Conservation (phyloP, 768 basidiomycete genomes). For the Floccularia luteovirens region DNA sequence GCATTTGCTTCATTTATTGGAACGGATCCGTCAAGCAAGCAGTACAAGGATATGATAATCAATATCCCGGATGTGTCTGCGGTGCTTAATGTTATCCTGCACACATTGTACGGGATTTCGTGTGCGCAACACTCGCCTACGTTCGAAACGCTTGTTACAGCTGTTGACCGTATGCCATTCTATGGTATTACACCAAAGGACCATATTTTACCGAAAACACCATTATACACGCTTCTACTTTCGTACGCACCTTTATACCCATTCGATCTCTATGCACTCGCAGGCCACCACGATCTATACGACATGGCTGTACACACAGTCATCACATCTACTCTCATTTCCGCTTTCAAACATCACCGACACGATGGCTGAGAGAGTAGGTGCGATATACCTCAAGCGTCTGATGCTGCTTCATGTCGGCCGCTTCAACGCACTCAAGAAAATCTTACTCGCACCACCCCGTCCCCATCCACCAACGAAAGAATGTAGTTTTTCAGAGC, state of each 20-base stretch:
- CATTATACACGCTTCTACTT: constrained; percentile 23
- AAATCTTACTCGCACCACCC: constrained; percentile 14
- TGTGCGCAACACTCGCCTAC: constrained; percentile 45
- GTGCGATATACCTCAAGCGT: constrained; percentile 31
- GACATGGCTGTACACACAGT: constrained; percentile 28
- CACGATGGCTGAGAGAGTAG: constrained; percentile 26
- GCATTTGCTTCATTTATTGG: constrained; percentile 33
- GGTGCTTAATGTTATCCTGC: constrained; percentile 48
- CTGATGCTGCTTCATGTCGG: constrained; percentile 28
- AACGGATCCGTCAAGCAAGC: constrained; percentile 5
- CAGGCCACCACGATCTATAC: constrained; percentile 22
- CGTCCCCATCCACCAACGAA: constrained; percentile 14
- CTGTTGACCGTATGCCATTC: constrained; percentile 27
- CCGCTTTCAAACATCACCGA: constrained; percentile 26
- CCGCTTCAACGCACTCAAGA: constrained; percentile 26
- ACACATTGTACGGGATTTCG: constrained; percentile 42
- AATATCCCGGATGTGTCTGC: constrained; percentile 33
- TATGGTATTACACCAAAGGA: constrained; percentile 15
- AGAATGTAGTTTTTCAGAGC: constrained; percentile 15
- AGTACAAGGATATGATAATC: constrained; percentile 23
- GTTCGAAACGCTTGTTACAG: constrained; percentile 34
- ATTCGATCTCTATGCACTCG: constrained; percentile 33
- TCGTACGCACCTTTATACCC: constrained; percentile 24
- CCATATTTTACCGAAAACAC: constrained; percentile 17
- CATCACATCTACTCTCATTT: constrained; percentile 27